A percentile compares a stretch with the other conserved stretches of the same genome.
phyloP scores from a whole-genome alignment of 768 basidiomycete species.

The Russula lepida region DNA sequence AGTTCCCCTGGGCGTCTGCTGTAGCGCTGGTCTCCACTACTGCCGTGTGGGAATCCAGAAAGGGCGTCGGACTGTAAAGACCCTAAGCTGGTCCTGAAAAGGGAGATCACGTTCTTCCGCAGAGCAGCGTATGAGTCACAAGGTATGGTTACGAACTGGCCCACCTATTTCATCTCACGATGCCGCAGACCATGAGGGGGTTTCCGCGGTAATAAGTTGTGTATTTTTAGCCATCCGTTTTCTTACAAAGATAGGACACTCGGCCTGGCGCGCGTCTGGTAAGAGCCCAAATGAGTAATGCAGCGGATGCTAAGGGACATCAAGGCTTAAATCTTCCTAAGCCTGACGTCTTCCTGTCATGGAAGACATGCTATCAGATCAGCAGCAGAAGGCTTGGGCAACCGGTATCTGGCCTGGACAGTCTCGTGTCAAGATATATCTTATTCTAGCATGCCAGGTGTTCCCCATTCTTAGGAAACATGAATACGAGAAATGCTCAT shows the following conservation, averaged over 20 bases:
- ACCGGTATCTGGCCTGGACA: slow-evolving; percentile 8
- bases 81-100: slow-evolving; percentile 1
- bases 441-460: background rate
- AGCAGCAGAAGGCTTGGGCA: slow-evolving; percentile 14
- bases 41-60: background rate
- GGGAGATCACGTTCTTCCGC: slow-evolving; percentile 9
- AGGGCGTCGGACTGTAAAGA: background rate
- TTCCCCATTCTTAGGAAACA: background rate
- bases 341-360: slow-evolving; percentile 6
- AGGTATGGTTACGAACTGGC: background rate
- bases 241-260: background rate
- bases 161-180: background rate
- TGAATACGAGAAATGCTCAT: background rate
- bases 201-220: background rate
- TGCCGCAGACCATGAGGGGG: background rate
- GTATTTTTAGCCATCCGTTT: background rate
- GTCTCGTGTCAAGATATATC: background rate
- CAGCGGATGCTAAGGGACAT: slow-evolving; percentile 3
- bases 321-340: slow-evolving; percentile 4
- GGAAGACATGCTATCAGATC: slow-evolving; percentile 10
- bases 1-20: background rate
- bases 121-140: slow-evolving; percentile 6
- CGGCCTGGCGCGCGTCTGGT: background rate
- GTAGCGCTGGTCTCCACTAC: background rate
- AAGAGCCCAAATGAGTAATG: slow-evolving; percentile 7